Conservation (phyloP, 352 stramenopile genomes). For the Phytophthora pluvialis region DNA sequence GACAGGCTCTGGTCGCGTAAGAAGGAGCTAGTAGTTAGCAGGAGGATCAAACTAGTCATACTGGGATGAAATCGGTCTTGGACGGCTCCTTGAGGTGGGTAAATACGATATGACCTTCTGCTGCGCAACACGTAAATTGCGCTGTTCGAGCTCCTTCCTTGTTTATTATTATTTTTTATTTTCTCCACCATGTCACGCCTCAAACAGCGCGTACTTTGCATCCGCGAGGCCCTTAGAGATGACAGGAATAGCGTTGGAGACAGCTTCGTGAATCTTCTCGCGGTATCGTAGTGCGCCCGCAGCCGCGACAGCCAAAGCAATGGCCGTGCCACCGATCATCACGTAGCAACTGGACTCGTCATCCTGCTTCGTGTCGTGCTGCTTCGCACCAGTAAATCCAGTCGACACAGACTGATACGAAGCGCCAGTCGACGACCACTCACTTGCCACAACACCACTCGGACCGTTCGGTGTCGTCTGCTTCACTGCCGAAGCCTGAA, state of each 20-base stretch:
- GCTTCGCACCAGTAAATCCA: slow-evolving; percentile 1
- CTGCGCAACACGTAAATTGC: background rate
- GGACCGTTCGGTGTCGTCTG: background rate
- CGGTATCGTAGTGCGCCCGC: slow-evolving; percentile 59
- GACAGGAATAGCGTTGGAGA: slow-evolving; percentile 47
- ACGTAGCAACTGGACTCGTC: slow-evolving; percentile 45
- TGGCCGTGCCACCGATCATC: slow-evolving; percentile 55
- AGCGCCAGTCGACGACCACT: slow-evolving; percentile 9
- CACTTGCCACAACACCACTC: background rate
- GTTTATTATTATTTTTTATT: too few relatives aligned
- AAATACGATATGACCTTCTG: background rate
- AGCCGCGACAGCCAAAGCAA: slow-evolving; percentile 54
- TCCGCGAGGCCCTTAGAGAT: slow-evolving; percentile 66
- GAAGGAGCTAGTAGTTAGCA: too few relatives aligned
- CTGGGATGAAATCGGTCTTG: background rate
- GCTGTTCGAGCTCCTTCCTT: too few relatives aligned
- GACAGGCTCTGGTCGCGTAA: too few relatives aligned
- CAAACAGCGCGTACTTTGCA: slow-evolving; percentile 46
- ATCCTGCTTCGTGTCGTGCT: slow-evolving; percentile 5
- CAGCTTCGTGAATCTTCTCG: slow-evolving; percentile 50
- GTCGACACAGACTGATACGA: slow-evolving; percentile 12
- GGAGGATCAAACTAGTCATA: too few relatives aligned
- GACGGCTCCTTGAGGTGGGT: background rate
- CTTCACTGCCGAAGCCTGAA: slow-evolving; percentile 3
- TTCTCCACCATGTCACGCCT: background rate